phyloP scores from a whole-genome alignment of 2,329 filamentous ascomycete species.

The Incumbomyces lentus region DNA sequence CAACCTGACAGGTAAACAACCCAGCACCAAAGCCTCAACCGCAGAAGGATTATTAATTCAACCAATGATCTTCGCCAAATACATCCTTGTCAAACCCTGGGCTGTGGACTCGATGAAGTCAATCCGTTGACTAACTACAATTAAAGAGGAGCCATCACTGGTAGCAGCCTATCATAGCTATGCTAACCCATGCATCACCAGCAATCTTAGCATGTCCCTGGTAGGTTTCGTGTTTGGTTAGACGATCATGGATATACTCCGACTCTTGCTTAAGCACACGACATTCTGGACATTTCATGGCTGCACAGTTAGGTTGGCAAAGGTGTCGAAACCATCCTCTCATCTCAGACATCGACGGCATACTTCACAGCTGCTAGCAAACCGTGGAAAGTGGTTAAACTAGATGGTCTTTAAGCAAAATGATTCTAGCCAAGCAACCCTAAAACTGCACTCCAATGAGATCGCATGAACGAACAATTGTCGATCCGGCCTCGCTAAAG shows the following conservation, averaged over 20 bases:
- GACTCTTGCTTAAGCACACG: background rate
- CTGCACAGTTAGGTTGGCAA: background rate
- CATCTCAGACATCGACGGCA: background rate
- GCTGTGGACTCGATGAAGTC: background rate
- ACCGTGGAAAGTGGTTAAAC: background rate
- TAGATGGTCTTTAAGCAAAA: background rate
- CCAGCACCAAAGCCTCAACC: background rate
- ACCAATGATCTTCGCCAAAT: background rate
- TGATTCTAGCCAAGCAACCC: background rate
- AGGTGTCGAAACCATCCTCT: background rate
- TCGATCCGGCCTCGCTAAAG: background rate
- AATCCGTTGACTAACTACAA: background rate
- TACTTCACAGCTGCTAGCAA: background rate
- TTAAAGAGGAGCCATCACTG: background rate
- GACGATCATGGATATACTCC: conserved; percentile 1
- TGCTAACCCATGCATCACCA: background rate
- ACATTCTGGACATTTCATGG: background rate
- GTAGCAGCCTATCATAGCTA: background rate
- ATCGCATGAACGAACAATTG: background rate
- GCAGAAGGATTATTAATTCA: background rate
- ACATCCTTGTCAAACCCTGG: background rate
- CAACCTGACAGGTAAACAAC: conserved; percentile 5
- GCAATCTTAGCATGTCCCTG: too few relatives aligned
- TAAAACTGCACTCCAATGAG: background rate
- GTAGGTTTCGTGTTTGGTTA: too few relatives aligned